Evolutionary conservation across 176 grass and related monocot species (phyloP).

Genomic region (Phragmites australis): DNA sequence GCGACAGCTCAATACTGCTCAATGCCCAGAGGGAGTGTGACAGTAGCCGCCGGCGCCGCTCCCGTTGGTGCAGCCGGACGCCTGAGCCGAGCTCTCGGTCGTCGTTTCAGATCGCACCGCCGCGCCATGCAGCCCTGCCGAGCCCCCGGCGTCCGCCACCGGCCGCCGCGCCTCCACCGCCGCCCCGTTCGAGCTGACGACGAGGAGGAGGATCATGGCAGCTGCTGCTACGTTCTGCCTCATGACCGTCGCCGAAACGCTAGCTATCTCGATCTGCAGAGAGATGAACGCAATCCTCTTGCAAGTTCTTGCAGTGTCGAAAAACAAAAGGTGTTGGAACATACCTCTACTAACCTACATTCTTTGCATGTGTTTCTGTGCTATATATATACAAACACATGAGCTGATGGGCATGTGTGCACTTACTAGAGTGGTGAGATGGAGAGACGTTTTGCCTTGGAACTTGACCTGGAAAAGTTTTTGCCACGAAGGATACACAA

Average conservation of each 20-base stretch:
- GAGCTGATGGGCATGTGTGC: background rate
- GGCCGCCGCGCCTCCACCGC: background rate
- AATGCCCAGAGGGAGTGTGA: background rate
- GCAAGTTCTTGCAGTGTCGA: too few relatives aligned
- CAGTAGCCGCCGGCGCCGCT: slow-evolving; percentile 20
- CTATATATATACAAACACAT: background rate
- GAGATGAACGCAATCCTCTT: background rate
- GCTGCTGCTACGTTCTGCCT: background rate
- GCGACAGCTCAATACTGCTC: background rate
- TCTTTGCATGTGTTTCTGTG: background rate
- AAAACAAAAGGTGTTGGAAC: too few relatives aligned
- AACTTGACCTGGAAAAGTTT: background rate
- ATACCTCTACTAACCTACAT: too few relatives aligned
- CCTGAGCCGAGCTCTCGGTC: background rate
- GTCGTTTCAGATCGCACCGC: background rate
- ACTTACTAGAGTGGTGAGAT: background rate
- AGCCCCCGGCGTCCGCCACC: background rate
- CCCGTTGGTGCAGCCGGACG: slow-evolving; percentile 44
- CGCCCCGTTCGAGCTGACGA: slow-evolving; percentile 1
- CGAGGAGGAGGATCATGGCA: background rate
- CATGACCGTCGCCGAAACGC: background rate
- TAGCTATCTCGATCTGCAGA: background rate
- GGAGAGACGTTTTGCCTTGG: slow-evolving; percentile 44
- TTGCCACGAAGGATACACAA: background rate
- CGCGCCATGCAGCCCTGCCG: background rate